A percentile compares a stretch with the other conserved stretches of the same genome.
Conservation (phyloP, 2,329 filamentous ascomycete genomes). For the Clonostachys solani region DNA sequence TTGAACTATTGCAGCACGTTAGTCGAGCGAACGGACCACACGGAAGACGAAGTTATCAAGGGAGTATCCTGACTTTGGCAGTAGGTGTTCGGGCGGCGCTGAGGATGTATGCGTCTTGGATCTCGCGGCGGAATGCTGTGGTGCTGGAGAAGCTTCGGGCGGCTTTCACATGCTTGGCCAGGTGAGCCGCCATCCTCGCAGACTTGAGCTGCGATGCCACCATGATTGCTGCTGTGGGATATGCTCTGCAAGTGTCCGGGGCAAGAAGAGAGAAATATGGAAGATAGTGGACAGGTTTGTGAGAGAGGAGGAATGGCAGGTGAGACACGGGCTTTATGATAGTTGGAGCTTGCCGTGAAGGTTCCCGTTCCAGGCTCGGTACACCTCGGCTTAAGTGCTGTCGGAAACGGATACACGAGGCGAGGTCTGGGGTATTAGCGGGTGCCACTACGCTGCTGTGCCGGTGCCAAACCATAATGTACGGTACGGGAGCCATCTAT, state of each 20-base stretch:
- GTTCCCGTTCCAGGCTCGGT: slow-evolving; percentile 14
- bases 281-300: slow-evolving; percentile 1
- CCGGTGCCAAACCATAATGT: no score
- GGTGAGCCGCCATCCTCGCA: slow-evolving; percentile 23
- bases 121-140: slow-evolving; percentile 51
- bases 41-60: background rate
- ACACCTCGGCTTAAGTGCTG: slow-evolving; percentile 27
- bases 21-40: background rate
- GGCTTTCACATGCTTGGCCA: slow-evolving; percentile 32
- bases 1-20: slow-evolving; percentile 69
- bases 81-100: slow-evolving; percentile 87
- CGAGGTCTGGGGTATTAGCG: no score
- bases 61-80: slow-evolving; percentile 59
- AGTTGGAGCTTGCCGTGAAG: background rate
- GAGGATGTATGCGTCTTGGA: slow-evolving; percentile 91
- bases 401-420: no score
- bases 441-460: no score
- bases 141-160: slow-evolving; percentile 42
- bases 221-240: slow-evolving; percentile 15
- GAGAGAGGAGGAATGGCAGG: slow-evolving; percentile 1
- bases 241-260: no score
- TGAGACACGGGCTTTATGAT: background rate
- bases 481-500: no score
- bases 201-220: slow-evolving; percentile 24
- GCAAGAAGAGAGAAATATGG: no score